Base-by-base conservation (phyloP, 2,329 filamentous ascomycete species). In the Lachnellula willkommii region DNA sequence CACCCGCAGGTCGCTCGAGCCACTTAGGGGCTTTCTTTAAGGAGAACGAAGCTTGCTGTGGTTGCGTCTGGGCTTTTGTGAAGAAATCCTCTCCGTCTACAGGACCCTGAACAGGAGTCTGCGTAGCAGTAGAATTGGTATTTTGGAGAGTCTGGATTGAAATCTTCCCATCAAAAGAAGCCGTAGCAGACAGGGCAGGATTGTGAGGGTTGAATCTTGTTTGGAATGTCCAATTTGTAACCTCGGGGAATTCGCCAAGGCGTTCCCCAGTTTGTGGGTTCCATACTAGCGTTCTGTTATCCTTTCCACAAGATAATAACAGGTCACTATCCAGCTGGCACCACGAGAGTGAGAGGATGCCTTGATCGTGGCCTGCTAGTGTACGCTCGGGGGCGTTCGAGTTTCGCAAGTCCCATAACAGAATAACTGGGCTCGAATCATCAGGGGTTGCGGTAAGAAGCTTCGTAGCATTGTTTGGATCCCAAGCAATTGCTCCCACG, bases 181-280 rank as follows among this genome's bases (percentile, higher is more conserved):
- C 94, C 17, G 94, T 97, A 17, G 95, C 95, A 50, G 93, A 90
- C 56, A 99, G 79, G 69, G 86, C 89, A 11, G 94, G 93, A 72
- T 99, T 96, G 64, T 89, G 85, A 32, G 94, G 94, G 71, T 96
- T 92, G 81, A 95, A 97, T 60, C 87, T 83, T 5, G 94, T 96
- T 70, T 93, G 86, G 77, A 99, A 99, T 5, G 92, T 96, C 93
- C 94, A 99, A 73, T 97, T 99, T n/a, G 93, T 96, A 53, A 95
- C 92, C 66, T 96, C 90, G 4, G 93, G 92, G 69, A 97, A 93
- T 73, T 97, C 93, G 62, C 95, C 94, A 61, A 91, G 88, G 12
- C 83, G 79, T 69, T 94, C 84, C 52, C 93, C 93, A 2, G 88
- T 96, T 68, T 94, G 89, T 1, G 94, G 90, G 72, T 97, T 97